Evolutionary conservation across 2,329 filamentous ascomycete genomes (phyloP), one percentile per base, ranked within the genome.

Genomic region (Sclerotinia minor): DNA sequence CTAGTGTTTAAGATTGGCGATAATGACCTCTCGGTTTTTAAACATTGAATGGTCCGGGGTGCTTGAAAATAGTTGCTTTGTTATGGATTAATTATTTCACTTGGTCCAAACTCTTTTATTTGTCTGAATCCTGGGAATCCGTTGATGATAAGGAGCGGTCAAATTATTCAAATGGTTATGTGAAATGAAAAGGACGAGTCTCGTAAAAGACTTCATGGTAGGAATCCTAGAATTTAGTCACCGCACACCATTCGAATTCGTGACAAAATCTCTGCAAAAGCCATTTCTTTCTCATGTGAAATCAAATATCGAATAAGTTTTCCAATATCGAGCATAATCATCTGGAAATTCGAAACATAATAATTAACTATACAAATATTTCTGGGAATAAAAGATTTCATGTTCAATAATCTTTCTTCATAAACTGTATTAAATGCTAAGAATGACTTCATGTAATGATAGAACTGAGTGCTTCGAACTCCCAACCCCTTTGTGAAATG

Each of bases 81-180:
- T 6, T 8, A 29, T 26, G 24, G 26, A 52, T 7, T 19, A 15
- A 26, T 1, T 4, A 17, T 29, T 26, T 52, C 13, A 52, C n/a
- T 15, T 21, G 17, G 24, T 21, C 1, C 21, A 2, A 8, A 32
- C 26, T 7, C 5, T 11, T 32, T 7, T 3, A 38, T 13, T 2
- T 38, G 9, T 24, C 2, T 5, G 0, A 38, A 55, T 2, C 0
- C 38, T 32, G 3, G 3, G 15, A 9, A 38, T 4, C 3, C 0
- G 2, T n/a, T 19, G 3, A 21, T n/a, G 29, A 21, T 5, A 5
- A 35, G 2, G 2, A 5, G 11, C 21, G 29, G 6, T 21, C 35
- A 0, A 8, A 55, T 35, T 1, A 2, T 7, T 7, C 9, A 35
- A 7, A n/a, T 1, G 1, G 4, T n/a, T 1, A 0, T 7, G n/a